Evolutionary conservation across 169 alveolate species (phyloP), one percentile per base, ranked within the genome.

Genomic region (Cyclospora cayetanensis): DNA sequence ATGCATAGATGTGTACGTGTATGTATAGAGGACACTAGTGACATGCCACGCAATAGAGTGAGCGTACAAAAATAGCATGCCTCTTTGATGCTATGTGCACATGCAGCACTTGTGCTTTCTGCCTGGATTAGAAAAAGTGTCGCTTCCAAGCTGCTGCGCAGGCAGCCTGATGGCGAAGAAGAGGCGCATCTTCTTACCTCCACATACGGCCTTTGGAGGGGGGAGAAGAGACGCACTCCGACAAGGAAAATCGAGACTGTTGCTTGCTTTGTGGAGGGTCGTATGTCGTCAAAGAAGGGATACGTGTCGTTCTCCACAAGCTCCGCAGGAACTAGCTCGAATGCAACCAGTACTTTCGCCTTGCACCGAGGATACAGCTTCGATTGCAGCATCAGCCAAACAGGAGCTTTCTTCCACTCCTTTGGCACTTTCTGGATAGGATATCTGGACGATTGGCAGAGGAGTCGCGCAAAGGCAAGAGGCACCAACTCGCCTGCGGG

Each of bases 321-420:
- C 27, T 91, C 92, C 1, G 92, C 95, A 4, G 97, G 97, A 1
- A 97, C 94, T 39, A 97, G 93, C 77, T 97, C 98, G 43, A 97
- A 97, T 12, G 98, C 97, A 15, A 95, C 96, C 63, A 97, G 91
- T 9, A 97, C 90, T 55, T 95, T 94, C 9, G 98, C 97, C 74
- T 94, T 95, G 82, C 97, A 96, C 60, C 95, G 94, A 18, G 95
- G 95, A 90, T 96, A 95, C 60, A 93, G 94, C 18, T 95, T 94
- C 34, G 98, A 95, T 79, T 94, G 96, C 31, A 97, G 94, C 42
- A 74, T 91, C 35, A 96, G 93, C 98, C 98, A 97, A 31, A 93
- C 95, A 20, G 98, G 98, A 11, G 97, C 97, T 77, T 95, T 91
- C 63, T 93, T 95, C 98, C 98, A 96, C 92, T 95, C 98, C 55